These are phyloP conservation scores for Ganoderma sinense DNA, from an alignment of 1,284 basidiomycete species.

Conservation along the genomic window DNA sequence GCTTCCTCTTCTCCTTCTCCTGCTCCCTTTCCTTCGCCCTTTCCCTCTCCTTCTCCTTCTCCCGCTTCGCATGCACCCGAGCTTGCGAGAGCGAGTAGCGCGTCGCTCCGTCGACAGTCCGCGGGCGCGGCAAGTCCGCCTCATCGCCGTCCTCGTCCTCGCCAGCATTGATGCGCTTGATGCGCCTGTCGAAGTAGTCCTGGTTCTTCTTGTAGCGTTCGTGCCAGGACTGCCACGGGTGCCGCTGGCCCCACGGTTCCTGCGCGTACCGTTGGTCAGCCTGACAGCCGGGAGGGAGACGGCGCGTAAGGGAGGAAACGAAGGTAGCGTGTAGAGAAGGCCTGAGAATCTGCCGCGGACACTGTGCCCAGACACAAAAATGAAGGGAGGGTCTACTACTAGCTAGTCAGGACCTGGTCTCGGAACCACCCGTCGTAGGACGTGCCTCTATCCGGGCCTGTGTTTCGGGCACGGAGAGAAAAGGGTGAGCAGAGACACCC, in stretches of 20 bases:
- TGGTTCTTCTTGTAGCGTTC: constrained; percentile 79
- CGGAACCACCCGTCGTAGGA: no score
- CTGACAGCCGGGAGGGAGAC: neutral
- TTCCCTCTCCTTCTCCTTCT: neutral
- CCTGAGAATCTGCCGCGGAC: no score
- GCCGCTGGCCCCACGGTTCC: constrained; percentile 67
- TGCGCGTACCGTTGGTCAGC: neutral
- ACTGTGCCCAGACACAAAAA: no score
- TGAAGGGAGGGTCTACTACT: no score
- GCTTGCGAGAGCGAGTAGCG: neutral
- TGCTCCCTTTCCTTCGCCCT: no score
- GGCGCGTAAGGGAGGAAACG: no score
- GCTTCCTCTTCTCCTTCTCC: constrained; percentile 9
- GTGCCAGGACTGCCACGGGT: constrained; percentile 81
- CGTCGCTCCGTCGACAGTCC: constrained; percentile 5
- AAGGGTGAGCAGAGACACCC: no score
- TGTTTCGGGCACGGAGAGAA: no score
- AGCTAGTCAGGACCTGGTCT: no score
- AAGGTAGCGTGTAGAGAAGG: no score
- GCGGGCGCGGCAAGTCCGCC: neutral
- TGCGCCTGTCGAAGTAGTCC: constrained; percentile 53
- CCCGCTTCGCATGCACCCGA: neutral
- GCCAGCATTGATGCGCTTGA: neutral
- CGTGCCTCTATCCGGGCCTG: no score
- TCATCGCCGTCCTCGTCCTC: neutral